Base-by-base conservation (phyloP, 2,329 filamentous ascomycete genomes). In the Colletotrichum ledebouriae region DNA sequence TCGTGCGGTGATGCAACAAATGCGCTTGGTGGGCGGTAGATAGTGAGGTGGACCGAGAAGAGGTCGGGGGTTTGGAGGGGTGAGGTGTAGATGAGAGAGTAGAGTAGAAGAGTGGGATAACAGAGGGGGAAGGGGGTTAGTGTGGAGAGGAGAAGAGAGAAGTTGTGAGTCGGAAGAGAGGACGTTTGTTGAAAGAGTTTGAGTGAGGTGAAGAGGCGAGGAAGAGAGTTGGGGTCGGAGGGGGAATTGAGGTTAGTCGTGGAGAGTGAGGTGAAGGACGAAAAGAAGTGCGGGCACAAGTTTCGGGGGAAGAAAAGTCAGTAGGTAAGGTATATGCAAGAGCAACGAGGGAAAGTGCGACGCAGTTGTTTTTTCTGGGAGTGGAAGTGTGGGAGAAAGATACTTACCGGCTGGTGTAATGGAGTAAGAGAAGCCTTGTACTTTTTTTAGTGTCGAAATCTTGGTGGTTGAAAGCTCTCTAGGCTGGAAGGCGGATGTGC, bases 191-290 rank as follows among this genome's bases (percentile, higher is more conserved):
- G 70, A 67, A 65, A 71, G 70, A 69, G 55, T 61, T 71, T 72
- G 68, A 72, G 69, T 64, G 58, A 66, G 71, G 72, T 71, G 74
- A 71, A 72, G 74, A 70, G 71, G 73, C 72, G 70, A 72, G 68
- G 71, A 67, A 75, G 59, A 65, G 73, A 73, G 72, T 72, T 68
- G 63, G 68, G 66, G 68, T 61, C 71, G 63, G 70, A 29, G 29
- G 67, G 59, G 72, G 70, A 68, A 67, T 67, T 60, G 65, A 63
- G 69, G 67, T 71, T 65, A 59, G 66, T 67, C 63, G 61, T 64
- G 73, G 74, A 72, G 71, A 72, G 71, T 71, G 72, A 67, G 70
- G 66, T 61, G 64, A 66, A 69, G 66, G 59, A 67, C 52, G 66
- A 63, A 70, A 63, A 63, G 67, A 72, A 70, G 67, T 63, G 61